These are phyloP conservation scores for Medakamo hakoo DNA, from an alignment of 139 green algal genomes.

Conservation along the genomic window DNA sequence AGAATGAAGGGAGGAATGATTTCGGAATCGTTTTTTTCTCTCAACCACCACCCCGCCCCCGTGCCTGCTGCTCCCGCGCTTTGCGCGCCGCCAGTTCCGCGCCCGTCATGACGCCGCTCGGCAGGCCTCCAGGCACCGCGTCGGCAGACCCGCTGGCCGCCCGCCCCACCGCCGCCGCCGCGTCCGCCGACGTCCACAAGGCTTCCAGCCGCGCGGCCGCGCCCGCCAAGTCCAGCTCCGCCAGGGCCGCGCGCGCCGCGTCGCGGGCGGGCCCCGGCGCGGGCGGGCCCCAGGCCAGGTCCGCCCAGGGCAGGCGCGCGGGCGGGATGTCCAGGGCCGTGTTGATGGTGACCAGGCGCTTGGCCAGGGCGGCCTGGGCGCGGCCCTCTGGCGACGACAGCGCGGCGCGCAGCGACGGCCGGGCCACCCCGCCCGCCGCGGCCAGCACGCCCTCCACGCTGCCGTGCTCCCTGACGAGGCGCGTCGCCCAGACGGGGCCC, in stretches of 20 bases:
- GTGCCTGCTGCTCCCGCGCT: no score
- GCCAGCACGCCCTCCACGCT: conserved; percentile 21
- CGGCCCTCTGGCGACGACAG: background rate
- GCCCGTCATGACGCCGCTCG: no score
- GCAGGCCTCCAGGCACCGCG: no score
- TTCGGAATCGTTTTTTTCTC: no score
- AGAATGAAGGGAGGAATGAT: no score
- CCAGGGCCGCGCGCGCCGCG: background rate
- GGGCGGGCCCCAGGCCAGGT: background rate
- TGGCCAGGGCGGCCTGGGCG: background rate
- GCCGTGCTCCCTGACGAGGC: no score
- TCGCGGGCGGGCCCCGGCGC: background rate
- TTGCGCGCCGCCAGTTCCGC: no score
- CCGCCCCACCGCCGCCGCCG: background rate
- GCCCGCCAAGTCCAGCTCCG: background rate
- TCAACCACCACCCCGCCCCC: no score
- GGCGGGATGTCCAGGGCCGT: background rate
- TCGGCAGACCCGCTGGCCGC: background rate
- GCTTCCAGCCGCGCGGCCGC: background rate
- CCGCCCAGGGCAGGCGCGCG: background rate
- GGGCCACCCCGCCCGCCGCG: conserved; percentile 5
- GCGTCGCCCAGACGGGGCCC: no score
- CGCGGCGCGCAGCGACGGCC: no score
- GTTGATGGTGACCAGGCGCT: background rate
- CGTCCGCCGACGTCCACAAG: background rate